phyloP scores from a whole-genome alignment of 2,329 filamentous ascomycete genomes.

The Diaporthe velutina region DNA sequence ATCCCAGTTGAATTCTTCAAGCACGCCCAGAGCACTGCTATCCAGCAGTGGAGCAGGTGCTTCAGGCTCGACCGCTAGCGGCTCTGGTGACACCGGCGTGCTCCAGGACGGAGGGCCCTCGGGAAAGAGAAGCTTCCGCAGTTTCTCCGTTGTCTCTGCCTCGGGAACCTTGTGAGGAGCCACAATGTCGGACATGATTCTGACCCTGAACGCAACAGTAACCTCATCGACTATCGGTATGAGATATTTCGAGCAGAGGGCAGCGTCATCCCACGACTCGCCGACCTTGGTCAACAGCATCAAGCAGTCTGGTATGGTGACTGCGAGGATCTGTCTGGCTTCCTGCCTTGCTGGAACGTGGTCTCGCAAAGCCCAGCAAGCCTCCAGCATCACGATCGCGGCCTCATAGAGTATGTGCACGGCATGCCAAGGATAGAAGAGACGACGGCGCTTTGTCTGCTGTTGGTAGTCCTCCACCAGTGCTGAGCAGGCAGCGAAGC shows the following conservation, averaged over 20 bases:
- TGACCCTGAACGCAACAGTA: conserved; percentile 26
- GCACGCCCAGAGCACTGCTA: background rate
- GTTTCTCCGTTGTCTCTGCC: conserved; percentile 22
- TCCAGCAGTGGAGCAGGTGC: background rate
- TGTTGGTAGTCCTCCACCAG: conserved; percentile 30
- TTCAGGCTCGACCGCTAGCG: background rate
- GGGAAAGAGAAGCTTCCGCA: conserved; percentile 28
- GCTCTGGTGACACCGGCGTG: background rate
- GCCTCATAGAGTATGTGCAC: conserved; percentile 33
- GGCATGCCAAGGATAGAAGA: conserved; percentile 33
- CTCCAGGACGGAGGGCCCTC: conserved; percentile 25
- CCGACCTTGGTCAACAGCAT: conserved; percentile 28
- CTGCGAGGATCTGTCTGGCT: conserved; percentile 23
- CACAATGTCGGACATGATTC: conserved; percentile 2
- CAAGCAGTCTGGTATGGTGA: conserved; percentile 29
- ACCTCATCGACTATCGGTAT: conserved; percentile 29
- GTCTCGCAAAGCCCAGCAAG: conserved; percentile 30
- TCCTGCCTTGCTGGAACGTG: conserved; percentile 12
- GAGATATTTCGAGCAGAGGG: conserved; percentile 13
- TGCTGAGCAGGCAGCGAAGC: conserved; percentile 24
- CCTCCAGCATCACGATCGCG: conserved; percentile 32
- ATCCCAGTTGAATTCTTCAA: conserved; percentile 31
- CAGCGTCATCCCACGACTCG: conserved; percentile 30
- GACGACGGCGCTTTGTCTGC: conserved; percentile 21
- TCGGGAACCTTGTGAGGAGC: conserved; percentile 6